phyloP scores from a whole-genome alignment of 2,329 filamentous ascomycete species.

The Talaromyces sp. region DNA sequence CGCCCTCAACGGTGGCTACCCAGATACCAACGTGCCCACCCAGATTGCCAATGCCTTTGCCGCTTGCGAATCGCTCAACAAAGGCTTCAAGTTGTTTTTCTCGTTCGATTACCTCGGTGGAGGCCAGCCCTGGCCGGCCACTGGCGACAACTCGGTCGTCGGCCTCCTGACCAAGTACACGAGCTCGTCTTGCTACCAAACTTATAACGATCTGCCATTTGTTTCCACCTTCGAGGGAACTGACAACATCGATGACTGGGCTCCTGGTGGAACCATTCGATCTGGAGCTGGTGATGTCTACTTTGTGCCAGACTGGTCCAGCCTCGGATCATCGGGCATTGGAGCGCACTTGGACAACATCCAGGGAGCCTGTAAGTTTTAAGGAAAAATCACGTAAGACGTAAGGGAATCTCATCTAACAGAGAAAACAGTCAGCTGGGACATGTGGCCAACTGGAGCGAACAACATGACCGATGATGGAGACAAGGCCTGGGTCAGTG shows the following conservation, averaged over 20 bases:
- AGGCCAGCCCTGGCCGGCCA: conserved; percentile 23
- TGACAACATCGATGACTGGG: conserved; percentile 40
- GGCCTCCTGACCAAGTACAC: conserved; percentile 18
- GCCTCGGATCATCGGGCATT: conserved; percentile 24
- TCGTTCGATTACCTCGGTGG: conserved; percentile 34
- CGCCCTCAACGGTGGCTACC: conserved; percentile 33
- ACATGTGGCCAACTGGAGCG: conserved; percentile 38
- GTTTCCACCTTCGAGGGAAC: conserved; percentile 45
- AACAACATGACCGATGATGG: conserved; percentile 30
- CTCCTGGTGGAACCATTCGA: conserved; percentile 7
- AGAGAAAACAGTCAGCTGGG: conserved; percentile 32
- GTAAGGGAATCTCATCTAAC: neutral
- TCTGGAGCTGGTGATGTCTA: conserved; percentile 28
- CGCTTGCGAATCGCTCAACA: conserved; percentile 18
- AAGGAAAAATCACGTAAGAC: neutral
- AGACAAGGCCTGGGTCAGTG: conserved; percentile 37
- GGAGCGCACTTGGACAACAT: conserved; percentile 24
- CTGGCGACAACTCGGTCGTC: conserved; percentile 21
- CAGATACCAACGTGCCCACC: conserved; percentile 16
- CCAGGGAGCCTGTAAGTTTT: conserved; percentile 23
- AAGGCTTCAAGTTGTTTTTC: conserved; percentile 30
- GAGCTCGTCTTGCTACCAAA: conserved; percentile 24
- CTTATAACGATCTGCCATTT: conserved; percentile 21
- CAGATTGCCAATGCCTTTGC: conserved; percentile 21
- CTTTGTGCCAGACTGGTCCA: conserved; percentile 46